Conservation (phyloP, 2,329 filamentous ascomycete genomes). For the Ciborinia camelliae region DNA sequence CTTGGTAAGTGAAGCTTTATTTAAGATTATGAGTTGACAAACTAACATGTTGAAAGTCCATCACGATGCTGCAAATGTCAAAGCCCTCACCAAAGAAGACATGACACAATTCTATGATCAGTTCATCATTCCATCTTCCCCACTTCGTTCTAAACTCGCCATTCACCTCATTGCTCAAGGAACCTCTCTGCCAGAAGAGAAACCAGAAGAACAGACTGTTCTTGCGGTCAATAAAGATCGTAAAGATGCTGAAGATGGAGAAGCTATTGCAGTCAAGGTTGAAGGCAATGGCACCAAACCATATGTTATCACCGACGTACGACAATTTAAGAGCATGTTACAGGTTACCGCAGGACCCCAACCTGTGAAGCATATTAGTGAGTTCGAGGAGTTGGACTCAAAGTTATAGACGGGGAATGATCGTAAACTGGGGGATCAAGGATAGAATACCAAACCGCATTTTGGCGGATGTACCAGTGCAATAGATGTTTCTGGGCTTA, state of each 20-base stretch:
- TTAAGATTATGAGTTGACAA: constrained; percentile 14
- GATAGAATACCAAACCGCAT: background rate
- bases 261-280: constrained; percentile 22
- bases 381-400: constrained; percentile 80
- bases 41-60: constrained; percentile 26
- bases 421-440: background rate
- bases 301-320: constrained; percentile 70
- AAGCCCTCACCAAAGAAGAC: constrained; percentile 71
- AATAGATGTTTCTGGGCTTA: constrained; percentile 4
- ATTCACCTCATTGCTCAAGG: constrained; percentile 76
- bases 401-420: constrained; percentile 60
- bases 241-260: constrained; percentile 30
- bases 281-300: constrained; percentile 50
- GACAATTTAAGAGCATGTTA: constrained; percentile 74
- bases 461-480: background rate
- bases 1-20: constrained; percentile 56
- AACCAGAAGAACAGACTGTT: constrained; percentile 39
- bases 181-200: constrained; percentile 43
- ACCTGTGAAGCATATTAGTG: constrained; percentile 70
- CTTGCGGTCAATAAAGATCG: constrained; percentile 36
- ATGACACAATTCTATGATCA: constrained; percentile 75
- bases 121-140: constrained; percentile 72
- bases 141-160: constrained; percentile 73
- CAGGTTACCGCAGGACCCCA: constrained; percentile 68
- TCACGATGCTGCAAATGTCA: constrained; percentile 71